A percentile compares a stretch with the other conserved stretches of the same genome.
Conservation (phyloP, 139 green algal species). For the Volvox reticuliferus region DNA sequence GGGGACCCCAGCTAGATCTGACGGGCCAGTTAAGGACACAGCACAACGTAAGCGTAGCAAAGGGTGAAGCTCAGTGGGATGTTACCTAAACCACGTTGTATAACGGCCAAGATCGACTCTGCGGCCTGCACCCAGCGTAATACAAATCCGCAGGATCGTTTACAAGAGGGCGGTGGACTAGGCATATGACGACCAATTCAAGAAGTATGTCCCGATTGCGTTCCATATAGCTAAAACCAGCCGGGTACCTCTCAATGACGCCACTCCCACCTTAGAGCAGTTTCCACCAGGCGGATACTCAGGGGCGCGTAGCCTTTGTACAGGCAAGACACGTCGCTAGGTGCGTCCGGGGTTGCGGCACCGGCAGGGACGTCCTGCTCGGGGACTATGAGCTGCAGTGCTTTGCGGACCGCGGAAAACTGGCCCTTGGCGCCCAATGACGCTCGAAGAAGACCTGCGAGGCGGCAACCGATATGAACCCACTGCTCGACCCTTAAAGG, state of each 20-base stretch:
- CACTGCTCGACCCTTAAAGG: too few species aligned
- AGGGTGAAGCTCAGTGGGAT: too few species aligned
- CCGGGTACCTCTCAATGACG: not conserved
- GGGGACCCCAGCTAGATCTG: slow-evolving; percentile 47
- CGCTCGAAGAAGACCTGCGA: slow-evolving; percentile 37
- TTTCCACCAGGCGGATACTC: slow-evolving; percentile 87
- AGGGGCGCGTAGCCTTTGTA: slow-evolving; percentile 90
- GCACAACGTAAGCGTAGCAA: too few species aligned
- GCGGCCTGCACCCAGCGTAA: too few species aligned
- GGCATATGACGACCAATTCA: too few species aligned
- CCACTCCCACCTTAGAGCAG: slow-evolving; percentile 60
- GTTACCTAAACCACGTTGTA: too few species aligned
- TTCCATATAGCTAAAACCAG: too few species aligned
- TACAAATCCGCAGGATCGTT: too few species aligned
- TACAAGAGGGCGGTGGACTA: too few species aligned
- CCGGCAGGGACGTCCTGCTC: slow-evolving; percentile 63
- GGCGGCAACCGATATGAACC: too few species aligned
- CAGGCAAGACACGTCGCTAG: slow-evolving; percentile 58
- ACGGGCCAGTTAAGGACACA: not conserved
- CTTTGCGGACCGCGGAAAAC: slow-evolving; percentile 58
- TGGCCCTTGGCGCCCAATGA: not conserved
- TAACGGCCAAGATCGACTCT: too few species aligned
- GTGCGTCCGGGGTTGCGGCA: not conserved
- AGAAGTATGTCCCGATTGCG: too few species aligned
- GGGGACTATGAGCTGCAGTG: slow-evolving; percentile 74